Evolutionary conservation across 176 grass and related monocot species (phyloP).

Genomic region (Canna indica): DNA sequence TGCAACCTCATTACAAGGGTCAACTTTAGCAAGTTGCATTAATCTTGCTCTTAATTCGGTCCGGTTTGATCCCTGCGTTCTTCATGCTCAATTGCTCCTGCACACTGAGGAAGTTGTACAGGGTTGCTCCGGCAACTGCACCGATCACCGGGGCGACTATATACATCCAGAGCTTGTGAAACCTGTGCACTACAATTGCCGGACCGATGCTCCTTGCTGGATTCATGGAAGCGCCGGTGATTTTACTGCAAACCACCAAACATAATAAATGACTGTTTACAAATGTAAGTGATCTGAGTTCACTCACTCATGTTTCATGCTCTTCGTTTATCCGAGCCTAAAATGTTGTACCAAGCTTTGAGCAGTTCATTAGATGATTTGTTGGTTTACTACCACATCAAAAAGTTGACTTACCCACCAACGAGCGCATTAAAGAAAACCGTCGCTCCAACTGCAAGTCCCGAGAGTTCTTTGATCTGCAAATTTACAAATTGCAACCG

Average conservation of each 20-base stretch:
- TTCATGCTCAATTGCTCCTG: background rate
- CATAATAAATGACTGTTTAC: background rate
- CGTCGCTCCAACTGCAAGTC: background rate
- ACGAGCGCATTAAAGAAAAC: background rate
- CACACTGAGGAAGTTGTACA: background rate
- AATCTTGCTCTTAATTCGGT: background rate
- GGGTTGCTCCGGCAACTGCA: background rate
- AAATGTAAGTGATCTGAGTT: too few species aligned
- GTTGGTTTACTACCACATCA: too few species aligned
- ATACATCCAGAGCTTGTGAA: background rate
- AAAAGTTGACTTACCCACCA: background rate
- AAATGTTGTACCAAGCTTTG: too few species aligned
- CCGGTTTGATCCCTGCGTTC: background rate
- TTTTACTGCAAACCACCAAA: background rate
- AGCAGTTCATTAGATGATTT: too few species aligned
- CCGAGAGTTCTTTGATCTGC: background rate
- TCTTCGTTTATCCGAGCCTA: too few species aligned
- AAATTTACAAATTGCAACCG: background rate
- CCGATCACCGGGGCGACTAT: slow-evolving; percentile 4
- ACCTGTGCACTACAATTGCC: background rate
- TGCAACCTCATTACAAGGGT: background rate
- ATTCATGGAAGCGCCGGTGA: background rate
- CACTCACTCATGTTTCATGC: too few species aligned
- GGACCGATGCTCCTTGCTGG: slow-evolving; percentile 1
- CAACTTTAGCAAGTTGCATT: background rate